A percentile compares a stretch with the other conserved stretches of the same genome.
These are phyloP conservation scores for Sphaerulina populicola DNA, from an alignment of 2,329 filamentous ascomycete genomes.

Conservation along the genomic window DNA sequence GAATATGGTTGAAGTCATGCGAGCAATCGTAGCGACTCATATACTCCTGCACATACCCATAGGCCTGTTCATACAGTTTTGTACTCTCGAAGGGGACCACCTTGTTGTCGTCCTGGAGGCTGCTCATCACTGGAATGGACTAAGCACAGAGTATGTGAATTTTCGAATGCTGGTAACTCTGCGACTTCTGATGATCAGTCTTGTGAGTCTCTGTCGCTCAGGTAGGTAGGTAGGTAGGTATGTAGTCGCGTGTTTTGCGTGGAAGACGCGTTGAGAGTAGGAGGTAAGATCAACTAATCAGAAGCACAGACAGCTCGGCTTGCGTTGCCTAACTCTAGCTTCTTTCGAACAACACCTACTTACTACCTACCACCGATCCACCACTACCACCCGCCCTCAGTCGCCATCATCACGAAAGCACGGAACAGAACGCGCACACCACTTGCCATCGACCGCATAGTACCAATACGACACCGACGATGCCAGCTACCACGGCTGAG, in stretches of 20 bases:
- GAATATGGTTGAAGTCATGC: constrained; percentile 79
- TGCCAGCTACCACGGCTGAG: constrained; percentile 96
- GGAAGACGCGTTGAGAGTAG: too few species aligned
- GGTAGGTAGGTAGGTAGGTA: too few species aligned
- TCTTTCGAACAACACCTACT: too few species aligned
- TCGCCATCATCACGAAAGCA: constrained; percentile 6
- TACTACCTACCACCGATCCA: too few species aligned
- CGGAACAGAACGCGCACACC: neutral
- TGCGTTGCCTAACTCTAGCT: too few species aligned
- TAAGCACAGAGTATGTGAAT: too few species aligned
- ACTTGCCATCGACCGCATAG: neutral
- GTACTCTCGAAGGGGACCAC: constrained; percentile 25
- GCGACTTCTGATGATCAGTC: neutral
- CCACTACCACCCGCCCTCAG: neutral
- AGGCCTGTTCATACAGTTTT: constrained; percentile 32
- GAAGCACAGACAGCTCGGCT: too few species aligned
- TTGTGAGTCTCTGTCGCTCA: neutral
- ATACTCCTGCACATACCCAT: constrained; percentile 58
- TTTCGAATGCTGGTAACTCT: too few species aligned
- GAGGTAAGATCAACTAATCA: too few species aligned
- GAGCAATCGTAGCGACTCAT: constrained; percentile 75
- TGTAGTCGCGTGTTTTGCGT: neutral
- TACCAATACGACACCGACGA: constrained; percentile 40
- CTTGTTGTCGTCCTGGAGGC: neutral
- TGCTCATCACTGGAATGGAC: neutral